phyloP scores from a whole-genome alignment of 2,329 filamentous ascomycete species.

The Hypoxylon sp. region DNA sequence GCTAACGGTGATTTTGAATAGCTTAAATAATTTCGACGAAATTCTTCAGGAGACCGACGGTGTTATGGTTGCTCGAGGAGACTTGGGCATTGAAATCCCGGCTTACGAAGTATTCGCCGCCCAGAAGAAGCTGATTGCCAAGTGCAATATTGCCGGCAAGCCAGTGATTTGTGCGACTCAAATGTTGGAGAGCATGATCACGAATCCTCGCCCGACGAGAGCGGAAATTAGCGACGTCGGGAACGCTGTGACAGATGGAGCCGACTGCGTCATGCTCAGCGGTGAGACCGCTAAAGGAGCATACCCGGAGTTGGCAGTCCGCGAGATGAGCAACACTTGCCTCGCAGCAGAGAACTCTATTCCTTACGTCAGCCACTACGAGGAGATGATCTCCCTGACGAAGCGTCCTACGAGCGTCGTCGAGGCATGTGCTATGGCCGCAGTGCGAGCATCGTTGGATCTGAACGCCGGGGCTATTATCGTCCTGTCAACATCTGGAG shows the following conservation, averaged over 20 bases:
- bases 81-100: slow-evolving; percentile 98
- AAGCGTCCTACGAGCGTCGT: slow-evolving; percentile 86
- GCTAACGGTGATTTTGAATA: slow-evolving; percentile 16
- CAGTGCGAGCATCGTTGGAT: slow-evolving; percentile 94
- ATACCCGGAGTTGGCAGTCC: slow-evolving; percentile 92
- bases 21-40: slow-evolving; percentile 98
- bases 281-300: slow-evolving; percentile 98
- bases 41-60: slow-evolving; percentile 96
- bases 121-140: slow-evolving; percentile 99
- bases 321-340: slow-evolving; percentile 98
- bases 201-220: slow-evolving; percentile 97
- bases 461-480: slow-evolving; percentile 97
- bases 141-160: slow-evolving; percentile 99
- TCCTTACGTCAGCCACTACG: slow-evolving; percentile 95
- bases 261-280: slow-evolving; percentile 99
- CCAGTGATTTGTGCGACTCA: slow-evolving; percentile 98
- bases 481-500: slow-evolving; percentile 94
- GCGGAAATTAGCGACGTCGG: slow-evolving; percentile 99
- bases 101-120: slow-evolving; percentile 98
- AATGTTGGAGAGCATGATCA: slow-evolving; percentile 99
- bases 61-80: slow-evolving; percentile 99
- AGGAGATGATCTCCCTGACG: slow-evolving; percentile 89
- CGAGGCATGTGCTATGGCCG: slow-evolving; percentile 97
- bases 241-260: slow-evolving; percentile 96
- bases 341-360: slow-evolving; percentile 97